Evolutionary conservation across 495 filamentous ascomycete species (phyloP).

Genomic region (Penicillium dipodomyicola): DNA sequence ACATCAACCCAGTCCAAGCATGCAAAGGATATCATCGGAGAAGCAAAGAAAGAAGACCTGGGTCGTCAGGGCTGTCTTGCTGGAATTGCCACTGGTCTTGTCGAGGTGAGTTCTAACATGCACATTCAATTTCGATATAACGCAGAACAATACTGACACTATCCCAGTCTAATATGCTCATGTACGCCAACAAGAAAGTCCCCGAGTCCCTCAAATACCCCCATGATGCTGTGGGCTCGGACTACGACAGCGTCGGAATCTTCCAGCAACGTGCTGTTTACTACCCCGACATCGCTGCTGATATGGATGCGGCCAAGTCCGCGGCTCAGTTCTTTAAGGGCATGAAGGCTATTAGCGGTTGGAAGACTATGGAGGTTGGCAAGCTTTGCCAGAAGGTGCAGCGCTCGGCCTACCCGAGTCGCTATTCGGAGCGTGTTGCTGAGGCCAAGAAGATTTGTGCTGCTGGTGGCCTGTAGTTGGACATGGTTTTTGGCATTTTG

Average conservation of each 20-base stretch:
- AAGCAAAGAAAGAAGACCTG: conserved; percentile 16
- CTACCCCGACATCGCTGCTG: conserved; percentile 20
- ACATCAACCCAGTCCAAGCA: conserved; percentile 19
- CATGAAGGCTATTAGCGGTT: conserved; percentile 17
- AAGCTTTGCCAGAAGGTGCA: conserved; percentile 23
- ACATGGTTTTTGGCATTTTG: background rate
- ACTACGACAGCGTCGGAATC: conserved; percentile 22
- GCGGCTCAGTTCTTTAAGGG: conserved; percentile 19
- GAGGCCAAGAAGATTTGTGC: conserved; percentile 22
- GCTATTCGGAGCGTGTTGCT: conserved; percentile 16
- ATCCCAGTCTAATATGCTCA: conserved; percentile 13
- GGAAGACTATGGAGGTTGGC: conserved; percentile 20
- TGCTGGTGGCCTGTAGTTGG: conserved; percentile 19
- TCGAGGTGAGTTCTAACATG: conserved; percentile 12
- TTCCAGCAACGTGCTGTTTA: conserved; percentile 22
- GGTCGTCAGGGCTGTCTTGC: conserved; percentile 20
- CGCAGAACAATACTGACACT: background rate
- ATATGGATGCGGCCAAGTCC: conserved; percentile 20
- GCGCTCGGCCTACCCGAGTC: conserved; percentile 19
- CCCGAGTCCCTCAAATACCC: conserved; percentile 19
- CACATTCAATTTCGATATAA: background rate
- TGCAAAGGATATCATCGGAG: conserved; percentile 18
- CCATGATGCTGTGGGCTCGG: conserved; percentile 17
- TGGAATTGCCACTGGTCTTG: conserved; percentile 22
- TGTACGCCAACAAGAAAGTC: conserved; percentile 18